Evolutionary conservation across 306 rosid genomes (phyloP).

Genomic region (Gillenia trifoliata): DNA sequence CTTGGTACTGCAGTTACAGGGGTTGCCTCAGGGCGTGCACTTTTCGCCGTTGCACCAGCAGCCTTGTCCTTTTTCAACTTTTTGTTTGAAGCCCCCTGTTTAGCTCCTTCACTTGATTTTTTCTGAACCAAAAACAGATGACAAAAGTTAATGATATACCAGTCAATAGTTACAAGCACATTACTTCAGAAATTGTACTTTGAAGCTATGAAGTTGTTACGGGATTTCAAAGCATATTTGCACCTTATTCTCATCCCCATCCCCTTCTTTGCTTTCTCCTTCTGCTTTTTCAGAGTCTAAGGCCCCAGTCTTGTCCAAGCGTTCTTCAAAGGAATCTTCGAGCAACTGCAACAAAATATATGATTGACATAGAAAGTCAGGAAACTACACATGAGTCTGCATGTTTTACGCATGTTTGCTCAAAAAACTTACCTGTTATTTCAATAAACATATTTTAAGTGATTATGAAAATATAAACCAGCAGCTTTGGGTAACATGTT

Average conservation of each 20-base stretch:
- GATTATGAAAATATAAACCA: neutral
- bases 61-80: constrained; percentile 87
- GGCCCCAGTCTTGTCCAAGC: constrained; percentile 73
- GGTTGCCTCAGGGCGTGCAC: constrained; percentile 59
- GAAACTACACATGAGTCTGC: neutral
- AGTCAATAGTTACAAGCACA: neutral
- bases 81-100: constrained; percentile 83
- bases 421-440: neutral
- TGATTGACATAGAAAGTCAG: constrained; percentile 4
- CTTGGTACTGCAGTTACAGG: constrained; percentile 61
- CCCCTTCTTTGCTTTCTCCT: constrained; percentile 83
- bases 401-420: neutral
- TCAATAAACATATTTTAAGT: neutral
- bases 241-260: constrained; percentile 83
- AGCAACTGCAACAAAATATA: constrained; percentile 54
- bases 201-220: constrained; percentile 3
- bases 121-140: constrained; percentile 48
- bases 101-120: constrained; percentile 77
- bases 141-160: constrained; percentile 1
- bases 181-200: neutral
- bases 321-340: constrained; percentile 85
- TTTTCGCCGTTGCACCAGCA: constrained; percentile 61
- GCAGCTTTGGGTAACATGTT: neutral
- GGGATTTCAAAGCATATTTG: constrained; percentile 9
- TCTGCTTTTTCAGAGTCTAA: constrained; percentile 87